These are phyloP conservation scores for Lactuca sativa DNA, from an alignment of 129 eudicot genomes.

Conservation along the genomic window DNA sequence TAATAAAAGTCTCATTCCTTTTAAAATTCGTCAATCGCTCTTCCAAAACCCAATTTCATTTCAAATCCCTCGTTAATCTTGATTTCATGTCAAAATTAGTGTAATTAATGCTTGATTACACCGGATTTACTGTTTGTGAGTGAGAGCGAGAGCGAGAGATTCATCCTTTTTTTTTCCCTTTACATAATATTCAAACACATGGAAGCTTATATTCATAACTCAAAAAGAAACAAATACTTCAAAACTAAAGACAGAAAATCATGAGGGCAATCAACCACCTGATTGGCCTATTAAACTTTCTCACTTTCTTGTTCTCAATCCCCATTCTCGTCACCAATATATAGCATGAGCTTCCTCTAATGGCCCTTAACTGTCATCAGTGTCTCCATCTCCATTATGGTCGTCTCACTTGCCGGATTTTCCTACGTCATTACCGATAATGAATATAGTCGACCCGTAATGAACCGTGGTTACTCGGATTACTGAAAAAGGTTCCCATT, in stretches of 20 bases:
- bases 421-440: conserved; percentile 84
- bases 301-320: conserved; percentile 73
- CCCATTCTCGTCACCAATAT: conserved; percentile 87
- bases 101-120: too few relatives aligned
- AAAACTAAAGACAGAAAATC: not conserved
- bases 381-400: conserved; percentile 70
- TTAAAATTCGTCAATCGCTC: too few relatives aligned
- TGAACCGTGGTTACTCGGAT: conserved; percentile 69
- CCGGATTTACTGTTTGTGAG: too few relatives aligned
- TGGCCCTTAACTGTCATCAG: conserved; percentile 88
- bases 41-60: too few relatives aligned
- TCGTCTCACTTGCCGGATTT: conserved; percentile 88
- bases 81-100: too few relatives aligned
- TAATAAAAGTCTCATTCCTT: too few relatives aligned
- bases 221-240: not conserved
- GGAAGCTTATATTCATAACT: conserved; percentile 22
- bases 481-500: too few relatives aligned
- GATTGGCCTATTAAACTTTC: conserved; percentile 75
- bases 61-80: too few relatives aligned
- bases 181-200: conserved; percentile 14
- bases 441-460: conserved; percentile 63
- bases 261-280: conserved; percentile 88
- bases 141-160: too few relatives aligned
- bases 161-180: not conserved
- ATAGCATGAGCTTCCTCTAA: conserved; percentile 76